Evolutionary conservation across 352 stramenopile species (phyloP).

Genomic region (Bremia lactucae): DNA sequence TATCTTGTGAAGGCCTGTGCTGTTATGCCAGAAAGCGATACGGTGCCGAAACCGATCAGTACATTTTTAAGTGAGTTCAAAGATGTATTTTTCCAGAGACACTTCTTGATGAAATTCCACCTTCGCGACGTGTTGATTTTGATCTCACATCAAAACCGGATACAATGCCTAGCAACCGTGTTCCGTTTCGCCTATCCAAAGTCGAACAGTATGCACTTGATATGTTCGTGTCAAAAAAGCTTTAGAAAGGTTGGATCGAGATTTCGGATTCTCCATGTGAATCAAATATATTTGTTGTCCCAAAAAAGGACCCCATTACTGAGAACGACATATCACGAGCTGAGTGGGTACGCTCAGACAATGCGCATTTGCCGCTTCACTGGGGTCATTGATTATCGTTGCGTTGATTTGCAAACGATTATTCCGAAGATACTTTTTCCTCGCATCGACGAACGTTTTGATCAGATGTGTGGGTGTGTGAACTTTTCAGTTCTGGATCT

Average conservation of each 20-base stretch:
- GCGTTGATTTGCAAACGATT: background rate
- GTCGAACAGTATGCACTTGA: background rate
- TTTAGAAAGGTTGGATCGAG: background rate
- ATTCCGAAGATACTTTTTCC: background rate
- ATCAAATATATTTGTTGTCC: background rate
- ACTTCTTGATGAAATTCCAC: background rate
- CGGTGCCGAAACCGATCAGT: background rate
- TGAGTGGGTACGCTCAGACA: background rate
- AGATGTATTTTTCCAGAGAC: background rate
- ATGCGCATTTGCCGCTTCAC: background rate
- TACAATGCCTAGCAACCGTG: background rate
- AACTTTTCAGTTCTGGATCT: slow-evolving; percentile 1
- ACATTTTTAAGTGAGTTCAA: background rate
- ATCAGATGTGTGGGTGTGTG: background rate
- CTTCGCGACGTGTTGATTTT: background rate
- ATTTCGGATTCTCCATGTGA: background rate
- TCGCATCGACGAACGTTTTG: slow-evolving; percentile 1
- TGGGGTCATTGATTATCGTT: background rate
- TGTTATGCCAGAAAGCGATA: background rate
- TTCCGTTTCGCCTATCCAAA: background rate
- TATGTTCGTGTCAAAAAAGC: background rate
- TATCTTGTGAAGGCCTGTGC: background rate
- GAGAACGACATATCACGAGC: background rate
- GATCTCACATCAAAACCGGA: background rate
- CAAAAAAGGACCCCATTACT: background rate